Conservation (phyloP, 1,284 basidiomycete species). For the Melampsora americana region DNA sequence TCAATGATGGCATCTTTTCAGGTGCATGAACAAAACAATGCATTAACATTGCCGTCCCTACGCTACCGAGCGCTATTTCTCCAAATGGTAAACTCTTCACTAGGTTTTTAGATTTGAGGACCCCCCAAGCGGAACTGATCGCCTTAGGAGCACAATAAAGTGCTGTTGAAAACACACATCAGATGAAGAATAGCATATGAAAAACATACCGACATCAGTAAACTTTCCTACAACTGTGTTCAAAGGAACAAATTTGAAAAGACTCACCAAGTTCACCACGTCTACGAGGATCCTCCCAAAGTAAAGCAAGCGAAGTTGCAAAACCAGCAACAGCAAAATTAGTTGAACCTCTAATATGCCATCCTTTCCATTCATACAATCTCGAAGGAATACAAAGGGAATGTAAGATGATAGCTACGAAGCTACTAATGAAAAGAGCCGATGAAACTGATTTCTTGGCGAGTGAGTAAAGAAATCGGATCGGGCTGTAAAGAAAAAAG, state of each 20-base stretch:
- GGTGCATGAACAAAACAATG: conserved; percentile 42
- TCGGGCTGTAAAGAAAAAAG: neutral
- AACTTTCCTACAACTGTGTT: neutral
- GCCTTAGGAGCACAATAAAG: conserved; percentile 44
- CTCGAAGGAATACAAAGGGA: conserved; percentile 42
- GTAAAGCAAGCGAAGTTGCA: conserved; percentile 27
- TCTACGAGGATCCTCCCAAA: conserved; percentile 43
- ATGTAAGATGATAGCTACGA: conserved; percentile 37
- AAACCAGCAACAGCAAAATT: conserved; percentile 29
- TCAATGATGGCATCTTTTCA: conserved; percentile 34
- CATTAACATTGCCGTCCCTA: conserved; percentile 43
- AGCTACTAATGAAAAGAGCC: conserved; percentile 23
- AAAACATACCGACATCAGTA: neutral
- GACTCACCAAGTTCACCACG: conserved; percentile 38
- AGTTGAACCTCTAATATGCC: conserved; percentile 4
- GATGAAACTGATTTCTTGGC: conserved; percentile 37
- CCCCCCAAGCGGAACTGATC: conserved; percentile 26
- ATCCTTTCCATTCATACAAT: conserved; percentile 10
- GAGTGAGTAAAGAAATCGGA: conserved; percentile 28
- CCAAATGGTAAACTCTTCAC: conserved; percentile 23
- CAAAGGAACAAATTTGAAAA: neutral
- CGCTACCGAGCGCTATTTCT: conserved; percentile 18
- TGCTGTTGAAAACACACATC: neutral
- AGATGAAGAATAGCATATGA: neutral
- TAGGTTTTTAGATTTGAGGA: conserved; percentile 6